Evolutionary conservation across 805 yeast species (phyloP).

Genomic region (Lachancea quebecensis): DNA sequence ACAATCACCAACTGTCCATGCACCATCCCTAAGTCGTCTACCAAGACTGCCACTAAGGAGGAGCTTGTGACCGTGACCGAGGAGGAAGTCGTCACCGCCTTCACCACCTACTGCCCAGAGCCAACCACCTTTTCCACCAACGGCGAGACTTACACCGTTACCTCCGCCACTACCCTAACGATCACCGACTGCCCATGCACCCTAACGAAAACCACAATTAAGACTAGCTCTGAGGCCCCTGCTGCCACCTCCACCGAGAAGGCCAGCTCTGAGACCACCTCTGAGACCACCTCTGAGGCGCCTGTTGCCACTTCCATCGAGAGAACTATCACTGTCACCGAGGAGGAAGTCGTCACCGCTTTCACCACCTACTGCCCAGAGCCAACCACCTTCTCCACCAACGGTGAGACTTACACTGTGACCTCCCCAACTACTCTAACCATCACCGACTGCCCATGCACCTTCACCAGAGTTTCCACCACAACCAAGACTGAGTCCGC

Average conservation of each 20-base stretch:
- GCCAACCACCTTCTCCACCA: slow-evolving; percentile 59
- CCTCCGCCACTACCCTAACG: slow-evolving; percentile 74
- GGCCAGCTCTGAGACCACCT: slow-evolving; percentile 76
- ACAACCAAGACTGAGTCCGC: not conserved
- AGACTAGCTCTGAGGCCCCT: not conserved
- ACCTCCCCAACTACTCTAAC: slow-evolving; percentile 76
- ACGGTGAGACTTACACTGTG: slow-evolving; percentile 65
- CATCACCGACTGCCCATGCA: slow-evolving; percentile 83
- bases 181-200: slow-evolving; percentile 87
- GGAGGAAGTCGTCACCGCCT: slow-evolving; percentile 51
- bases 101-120: slow-evolving; percentile 78
- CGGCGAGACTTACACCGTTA: slow-evolving; percentile 65
- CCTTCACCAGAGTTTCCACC: slow-evolving; percentile 31
- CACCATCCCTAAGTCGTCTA: slow-evolving; percentile 42
- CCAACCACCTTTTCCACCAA: slow-evolving; percentile 61
- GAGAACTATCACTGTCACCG: slow-evolving; percentile 30
- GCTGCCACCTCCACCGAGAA: slow-evolving; percentile 65
- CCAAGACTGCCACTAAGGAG: not conserved
- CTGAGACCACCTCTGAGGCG: slow-evolving; percentile 17
- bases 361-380: slow-evolving; percentile 80
- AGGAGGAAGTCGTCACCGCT: slow-evolving; percentile 49
- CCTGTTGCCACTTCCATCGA: not conserved
- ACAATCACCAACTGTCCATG: slow-evolving; percentile 87
- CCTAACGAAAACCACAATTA: slow-evolving; percentile 19
- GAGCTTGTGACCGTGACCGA: slow-evolving; percentile 29